Evolutionary conservation across 495 filamentous ascomycete species (phyloP).

Genomic region (Aspergillus saccharolyticus): DNA sequence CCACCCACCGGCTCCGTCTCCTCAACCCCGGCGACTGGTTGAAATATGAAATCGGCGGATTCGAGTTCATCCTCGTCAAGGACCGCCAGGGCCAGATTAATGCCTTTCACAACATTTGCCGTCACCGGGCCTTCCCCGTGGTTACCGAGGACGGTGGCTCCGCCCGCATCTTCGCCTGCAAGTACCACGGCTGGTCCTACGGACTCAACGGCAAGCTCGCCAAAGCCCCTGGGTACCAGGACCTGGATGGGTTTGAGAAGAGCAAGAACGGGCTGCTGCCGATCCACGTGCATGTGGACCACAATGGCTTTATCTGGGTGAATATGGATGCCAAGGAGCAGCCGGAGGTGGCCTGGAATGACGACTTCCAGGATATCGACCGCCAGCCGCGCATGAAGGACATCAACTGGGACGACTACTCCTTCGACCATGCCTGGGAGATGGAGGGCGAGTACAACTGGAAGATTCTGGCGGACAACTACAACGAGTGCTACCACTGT

Average conservation of each 20-base stretch:
- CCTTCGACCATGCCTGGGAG: slow-evolving; percentile 45
- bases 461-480: slow-evolving; percentile 48
- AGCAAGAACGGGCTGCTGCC: slow-evolving; percentile 42
- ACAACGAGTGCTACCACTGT: slow-evolving; percentile 53
- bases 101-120: slow-evolving; percentile 56
- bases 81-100: slow-evolving; percentile 48
- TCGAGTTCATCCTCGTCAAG: slow-evolving; percentile 44
- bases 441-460: slow-evolving; percentile 45
- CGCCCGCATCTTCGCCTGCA: slow-evolving; percentile 49
- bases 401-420: slow-evolving; percentile 43
- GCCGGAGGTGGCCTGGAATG: slow-evolving; percentile 39
- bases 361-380: slow-evolving; percentile 38
- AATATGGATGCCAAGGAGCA: slow-evolving; percentile 42
- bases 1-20: slow-evolving; percentile 44
- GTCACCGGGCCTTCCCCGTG: slow-evolving; percentile 54
- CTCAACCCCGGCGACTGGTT: slow-evolving; percentile 47
- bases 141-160: slow-evolving; percentile 45
- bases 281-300: slow-evolving; percentile 44
- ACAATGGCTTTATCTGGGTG: slow-evolving; percentile 47
- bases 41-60: slow-evolving; percentile 43
- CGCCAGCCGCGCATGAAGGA: slow-evolving; percentile 29
- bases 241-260: slow-evolving; percentile 52
- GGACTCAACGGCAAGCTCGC: slow-evolving; percentile 53
- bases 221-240: slow-evolving; percentile 54
- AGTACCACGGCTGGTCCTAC: slow-evolving; percentile 60